Conservation (phyloP, 1,139 yeast genomes). For the Yamadazyma triangularis region DNA sequence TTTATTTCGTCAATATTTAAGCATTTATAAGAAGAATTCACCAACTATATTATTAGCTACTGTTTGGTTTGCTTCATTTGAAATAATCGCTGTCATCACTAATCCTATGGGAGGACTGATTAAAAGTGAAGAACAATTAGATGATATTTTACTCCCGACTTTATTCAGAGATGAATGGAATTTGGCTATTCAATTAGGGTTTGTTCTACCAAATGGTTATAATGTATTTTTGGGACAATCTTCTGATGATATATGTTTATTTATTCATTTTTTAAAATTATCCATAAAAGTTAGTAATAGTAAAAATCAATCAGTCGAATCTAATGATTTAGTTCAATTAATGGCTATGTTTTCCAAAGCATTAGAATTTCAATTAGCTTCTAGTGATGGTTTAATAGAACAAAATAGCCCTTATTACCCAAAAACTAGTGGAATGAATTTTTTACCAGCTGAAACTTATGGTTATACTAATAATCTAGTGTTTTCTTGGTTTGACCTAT, state of each 20-base stretch:
- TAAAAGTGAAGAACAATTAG: slow-evolving; percentile 9
- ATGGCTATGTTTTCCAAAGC: slow-evolving; percentile 9
- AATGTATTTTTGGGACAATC: slow-evolving; percentile 14
- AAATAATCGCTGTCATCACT: slow-evolving; percentile 15
- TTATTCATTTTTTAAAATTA: slow-evolving; percentile 11
- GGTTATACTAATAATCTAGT: slow-evolving; percentile 11
- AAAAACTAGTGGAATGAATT: slow-evolving; percentile 11
- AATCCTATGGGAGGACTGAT: slow-evolving; percentile 16
- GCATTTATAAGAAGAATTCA: slow-evolving; percentile 8
- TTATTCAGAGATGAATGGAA: slow-evolving; percentile 19
- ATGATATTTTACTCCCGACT: slow-evolving; percentile 12
- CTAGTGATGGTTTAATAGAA: slow-evolving; percentile 10
- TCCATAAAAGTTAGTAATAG: slow-evolving; percentile 9
- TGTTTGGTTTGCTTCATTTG: slow-evolving; percentile 17
- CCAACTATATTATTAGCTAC: slow-evolving; percentile 13
- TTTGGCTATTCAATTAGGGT: slow-evolving; percentile 15
- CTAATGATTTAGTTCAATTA: slow-evolving; percentile 10
- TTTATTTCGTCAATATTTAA: slow-evolving; percentile 13
- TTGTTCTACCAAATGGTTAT: slow-evolving; percentile 13
- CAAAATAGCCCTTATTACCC: slow-evolving; percentile 12
- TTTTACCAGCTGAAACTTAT: slow-evolving; percentile 13
- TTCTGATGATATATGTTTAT: slow-evolving; percentile 9
- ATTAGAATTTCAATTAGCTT: slow-evolving; percentile 9
- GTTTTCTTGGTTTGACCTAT: slow-evolving; percentile 15
- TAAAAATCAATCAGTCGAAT: slow-evolving; percentile 5